Conservation (phyloP, 768 basidiomycete genomes). For the Brasilioporus rufonigricans region DNA sequence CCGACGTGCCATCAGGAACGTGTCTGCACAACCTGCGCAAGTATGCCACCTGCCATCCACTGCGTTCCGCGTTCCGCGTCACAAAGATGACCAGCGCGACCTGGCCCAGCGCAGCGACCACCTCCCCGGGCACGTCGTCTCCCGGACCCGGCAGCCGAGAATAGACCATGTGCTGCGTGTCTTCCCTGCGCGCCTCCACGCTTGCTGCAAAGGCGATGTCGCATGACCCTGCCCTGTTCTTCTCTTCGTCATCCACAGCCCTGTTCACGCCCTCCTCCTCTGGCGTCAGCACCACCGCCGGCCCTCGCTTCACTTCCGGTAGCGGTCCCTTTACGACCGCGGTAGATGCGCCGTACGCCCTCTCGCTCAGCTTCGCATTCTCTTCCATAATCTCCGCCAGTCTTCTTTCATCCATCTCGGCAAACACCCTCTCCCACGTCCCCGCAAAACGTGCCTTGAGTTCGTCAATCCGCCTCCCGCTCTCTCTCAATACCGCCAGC, state of each 20-base stretch:
- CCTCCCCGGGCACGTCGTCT: conserved; percentile 2
- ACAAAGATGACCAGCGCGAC: conserved; percentile 42
- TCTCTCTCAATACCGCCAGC: conserved; percentile 37
- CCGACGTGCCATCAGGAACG: conserved; percentile 22
- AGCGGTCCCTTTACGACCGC: conserved; percentile 44
- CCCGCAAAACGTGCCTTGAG: conserved; percentile 55
- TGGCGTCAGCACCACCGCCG: conserved; percentile 54
- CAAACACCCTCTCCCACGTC: conserved; percentile 41
- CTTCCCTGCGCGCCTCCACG: conserved; percentile 32
- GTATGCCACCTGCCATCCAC: conserved; percentile 50
- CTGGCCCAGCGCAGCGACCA: conserved; percentile 1
- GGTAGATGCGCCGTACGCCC: conserved; percentile 47
- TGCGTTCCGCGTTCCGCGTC: conserved; percentile 53
- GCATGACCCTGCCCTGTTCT: conserved; percentile 58
- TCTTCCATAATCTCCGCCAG: conserved; percentile 32
- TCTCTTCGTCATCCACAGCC: conserved; percentile 57
- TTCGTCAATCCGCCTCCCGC: conserved; percentile 43
- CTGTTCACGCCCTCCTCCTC: conserved; percentile 54
- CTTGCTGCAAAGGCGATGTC: conserved; percentile 48
- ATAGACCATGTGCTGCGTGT: conserved; percentile 50
- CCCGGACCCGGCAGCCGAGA: conserved; percentile 6
- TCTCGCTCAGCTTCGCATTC: conserved; percentile 42
- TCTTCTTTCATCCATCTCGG: conserved; percentile 25
- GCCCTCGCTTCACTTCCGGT: conserved; percentile 31
- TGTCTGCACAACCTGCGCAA: conserved; percentile 31